Evolutionary conservation across 192 early-diverging fungal species (phyloP).

Genomic region (Coemansia sp.): DNA sequence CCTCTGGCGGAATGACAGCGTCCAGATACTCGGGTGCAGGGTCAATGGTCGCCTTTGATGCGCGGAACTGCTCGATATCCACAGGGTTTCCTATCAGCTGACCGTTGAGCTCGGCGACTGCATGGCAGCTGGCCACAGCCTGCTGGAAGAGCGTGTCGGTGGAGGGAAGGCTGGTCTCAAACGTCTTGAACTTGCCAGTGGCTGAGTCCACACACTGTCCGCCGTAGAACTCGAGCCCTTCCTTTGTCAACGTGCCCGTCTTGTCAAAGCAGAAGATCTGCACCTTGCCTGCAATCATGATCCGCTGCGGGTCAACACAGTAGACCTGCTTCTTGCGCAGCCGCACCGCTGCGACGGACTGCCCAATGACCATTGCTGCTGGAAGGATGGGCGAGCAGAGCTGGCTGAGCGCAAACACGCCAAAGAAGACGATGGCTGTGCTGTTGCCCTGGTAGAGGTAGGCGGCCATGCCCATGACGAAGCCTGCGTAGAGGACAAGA

Average conservation of each 20-base stretch:
- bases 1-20: slow-evolving; percentile 34
- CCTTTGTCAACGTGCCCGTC: slow-evolving; percentile 66
- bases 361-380: slow-evolving; percentile 63
- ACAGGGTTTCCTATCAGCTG: slow-evolving; percentile 65
- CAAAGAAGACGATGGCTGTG: slow-evolving; percentile 68
- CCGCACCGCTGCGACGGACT: slow-evolving; percentile 57
- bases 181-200: slow-evolving; percentile 9
- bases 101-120: slow-evolving; percentile 55
- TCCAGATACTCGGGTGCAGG: slow-evolving; percentile 48
- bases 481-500: slow-evolving; percentile 37
- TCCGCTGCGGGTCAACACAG: slow-evolving; percentile 63
- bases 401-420: slow-evolving; percentile 65
- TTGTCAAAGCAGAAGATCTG: slow-evolving; percentile 69
- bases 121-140: slow-evolving; percentile 59
- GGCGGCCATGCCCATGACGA: slow-evolving; percentile 45
- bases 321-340: slow-evolving; percentile 58
- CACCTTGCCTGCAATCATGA: slow-evolving; percentile 63
- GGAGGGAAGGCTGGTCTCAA: slow-evolving; percentile 8
- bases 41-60: slow-evolving; percentile 33
- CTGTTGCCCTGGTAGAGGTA: slow-evolving; percentile 47
- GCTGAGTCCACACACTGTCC: slow-evolving; percentile 27
- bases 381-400: slow-evolving; percentile 64
- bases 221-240: slow-evolving; percentile 62
- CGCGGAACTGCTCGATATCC: slow-evolving; percentile 67
- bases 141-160: slow-evolving; percentile 20